Conservation (phyloP, 768 basidiomycete genomes). For the Ramaria rubella region DNA sequence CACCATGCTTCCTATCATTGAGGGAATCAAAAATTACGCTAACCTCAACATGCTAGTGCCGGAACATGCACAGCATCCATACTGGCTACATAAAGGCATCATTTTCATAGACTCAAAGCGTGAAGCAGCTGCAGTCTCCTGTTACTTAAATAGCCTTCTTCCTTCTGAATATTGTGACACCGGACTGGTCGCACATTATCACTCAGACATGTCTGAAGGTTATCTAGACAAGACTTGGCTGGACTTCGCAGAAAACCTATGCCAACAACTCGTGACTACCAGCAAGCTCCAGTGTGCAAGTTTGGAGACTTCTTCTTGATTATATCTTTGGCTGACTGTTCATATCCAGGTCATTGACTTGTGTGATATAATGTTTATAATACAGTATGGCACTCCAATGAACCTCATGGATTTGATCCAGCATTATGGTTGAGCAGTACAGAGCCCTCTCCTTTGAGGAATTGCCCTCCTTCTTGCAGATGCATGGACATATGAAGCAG, state of each 20-base stretch:
- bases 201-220: slow-evolving; percentile 22
- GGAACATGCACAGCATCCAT: not conserved
- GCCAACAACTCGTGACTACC: not conserved
- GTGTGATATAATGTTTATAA: not conserved
- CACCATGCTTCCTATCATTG: not conserved
- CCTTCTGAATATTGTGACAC: slow-evolving; percentile 5
- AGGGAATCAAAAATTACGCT: not conserved
- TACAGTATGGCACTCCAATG: not conserved
- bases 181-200: slow-evolving; percentile 24
- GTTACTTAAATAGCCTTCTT: slow-evolving; percentile 9
- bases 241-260: slow-evolving; percentile 15
- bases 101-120: slow-evolving; percentile 16
- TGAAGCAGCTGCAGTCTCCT: not conserved
- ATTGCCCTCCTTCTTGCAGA: not conserved
- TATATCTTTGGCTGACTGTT: not conserved
- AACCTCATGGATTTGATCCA: not conserved
- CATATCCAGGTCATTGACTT: not conserved
- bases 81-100: slow-evolving; percentile 10
- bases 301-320: too few species aligned
- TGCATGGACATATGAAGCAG: not conserved
- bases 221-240: slow-evolving; percentile 21
- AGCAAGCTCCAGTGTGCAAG: not conserved
- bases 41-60: not conserved
- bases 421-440: not conserved
- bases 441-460: not conserved